These are phyloP conservation scores for Phytopythium delawarense DNA, from an alignment of 352 stramenopile genomes.

Conservation along the genomic window DNA sequence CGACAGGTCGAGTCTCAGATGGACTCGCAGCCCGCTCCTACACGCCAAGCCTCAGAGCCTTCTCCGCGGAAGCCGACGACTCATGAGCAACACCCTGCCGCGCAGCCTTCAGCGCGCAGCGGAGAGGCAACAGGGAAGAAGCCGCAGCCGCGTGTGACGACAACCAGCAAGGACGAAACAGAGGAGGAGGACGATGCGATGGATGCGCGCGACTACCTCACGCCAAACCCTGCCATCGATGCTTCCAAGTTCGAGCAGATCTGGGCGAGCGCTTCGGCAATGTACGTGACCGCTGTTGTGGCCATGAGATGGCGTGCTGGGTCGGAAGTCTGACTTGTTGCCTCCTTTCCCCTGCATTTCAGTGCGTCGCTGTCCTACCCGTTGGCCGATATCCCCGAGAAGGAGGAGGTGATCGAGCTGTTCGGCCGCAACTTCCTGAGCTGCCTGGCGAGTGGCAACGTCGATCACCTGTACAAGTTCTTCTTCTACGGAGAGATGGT, in stretches of 20 bases:
- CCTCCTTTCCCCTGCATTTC: background rate
- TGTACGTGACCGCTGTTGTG: constrained; percentile 42
- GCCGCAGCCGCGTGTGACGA: constrained; percentile 14
- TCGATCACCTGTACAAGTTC: constrained; percentile 80
- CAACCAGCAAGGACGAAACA: constrained; percentile 32
- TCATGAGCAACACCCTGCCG: constrained; percentile 9
- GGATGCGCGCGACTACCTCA: constrained; percentile 64
- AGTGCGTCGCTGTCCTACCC: constrained; percentile 51
- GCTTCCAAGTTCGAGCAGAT: constrained; percentile 77
- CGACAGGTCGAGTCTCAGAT: constrained; percentile 19
- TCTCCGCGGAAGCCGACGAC: constrained; percentile 12
- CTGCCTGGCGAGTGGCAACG: constrained; percentile 74
- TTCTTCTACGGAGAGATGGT: constrained; percentile 88
- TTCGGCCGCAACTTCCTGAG: constrained; percentile 67
- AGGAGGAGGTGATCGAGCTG: constrained; percentile 71
- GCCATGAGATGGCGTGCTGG: background rate
- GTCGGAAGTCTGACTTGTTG: constrained; percentile 3
- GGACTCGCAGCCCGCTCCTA: constrained; percentile 5
- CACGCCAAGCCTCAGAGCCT: constrained; percentile 15
- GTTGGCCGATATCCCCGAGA: constrained; percentile 52
- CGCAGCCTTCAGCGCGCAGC: background rate
- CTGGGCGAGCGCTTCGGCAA: constrained; percentile 60
- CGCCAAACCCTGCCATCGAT: constrained; percentile 56
- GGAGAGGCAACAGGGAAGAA: background rate
- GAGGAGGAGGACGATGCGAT: constrained; percentile 52